Conservation (phyloP, 139 green algal genomes). For the Tetradesmus obliquus region DNA sequence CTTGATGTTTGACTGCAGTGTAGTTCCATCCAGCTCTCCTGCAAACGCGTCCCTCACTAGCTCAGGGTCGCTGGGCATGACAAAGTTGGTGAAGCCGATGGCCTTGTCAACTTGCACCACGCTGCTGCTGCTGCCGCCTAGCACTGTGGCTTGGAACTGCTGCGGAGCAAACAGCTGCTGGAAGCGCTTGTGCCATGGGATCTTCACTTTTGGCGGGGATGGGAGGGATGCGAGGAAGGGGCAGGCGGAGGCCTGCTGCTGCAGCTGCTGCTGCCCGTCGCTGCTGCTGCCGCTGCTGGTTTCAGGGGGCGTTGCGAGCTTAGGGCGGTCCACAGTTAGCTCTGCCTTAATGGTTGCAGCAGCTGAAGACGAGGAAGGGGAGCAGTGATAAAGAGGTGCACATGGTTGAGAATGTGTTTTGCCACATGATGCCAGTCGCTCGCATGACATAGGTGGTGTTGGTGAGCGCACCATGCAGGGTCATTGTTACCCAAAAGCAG, state of each 20-base stretch:
- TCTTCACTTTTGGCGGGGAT: not conserved
- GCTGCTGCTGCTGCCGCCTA: not conserved
- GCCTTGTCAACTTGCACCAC: slow-evolving; percentile 18
- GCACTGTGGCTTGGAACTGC: slow-evolving; percentile 5
- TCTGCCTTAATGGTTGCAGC: slow-evolving; percentile 9
- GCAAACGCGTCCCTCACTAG: slow-evolving; percentile 16
- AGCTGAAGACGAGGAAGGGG: not conserved
- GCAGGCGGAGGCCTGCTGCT: not conserved
- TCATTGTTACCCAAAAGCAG: too few species aligned
- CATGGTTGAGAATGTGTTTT: not conserved
- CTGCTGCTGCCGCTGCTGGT: not conserved
- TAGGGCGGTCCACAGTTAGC: not conserved
- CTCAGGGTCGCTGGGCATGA: not conserved
- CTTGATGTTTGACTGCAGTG: not conserved
- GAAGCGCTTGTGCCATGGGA: slow-evolving; percentile 35
- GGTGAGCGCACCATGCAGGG: not conserved
- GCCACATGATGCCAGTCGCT: too few species aligned
- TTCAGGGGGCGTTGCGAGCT: not conserved
- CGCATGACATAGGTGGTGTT: not conserved
- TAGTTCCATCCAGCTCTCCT: not conserved
- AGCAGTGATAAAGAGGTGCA: not conserved
- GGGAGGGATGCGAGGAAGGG: slow-evolving; percentile 24
- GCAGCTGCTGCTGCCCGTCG: not conserved
- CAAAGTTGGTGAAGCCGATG: not conserved
- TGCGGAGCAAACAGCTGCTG: slow-evolving; percentile 21